Base-by-base conservation (phyloP, 2,329 filamentous ascomycete genomes). In the Talaromyces sp. region DNA sequence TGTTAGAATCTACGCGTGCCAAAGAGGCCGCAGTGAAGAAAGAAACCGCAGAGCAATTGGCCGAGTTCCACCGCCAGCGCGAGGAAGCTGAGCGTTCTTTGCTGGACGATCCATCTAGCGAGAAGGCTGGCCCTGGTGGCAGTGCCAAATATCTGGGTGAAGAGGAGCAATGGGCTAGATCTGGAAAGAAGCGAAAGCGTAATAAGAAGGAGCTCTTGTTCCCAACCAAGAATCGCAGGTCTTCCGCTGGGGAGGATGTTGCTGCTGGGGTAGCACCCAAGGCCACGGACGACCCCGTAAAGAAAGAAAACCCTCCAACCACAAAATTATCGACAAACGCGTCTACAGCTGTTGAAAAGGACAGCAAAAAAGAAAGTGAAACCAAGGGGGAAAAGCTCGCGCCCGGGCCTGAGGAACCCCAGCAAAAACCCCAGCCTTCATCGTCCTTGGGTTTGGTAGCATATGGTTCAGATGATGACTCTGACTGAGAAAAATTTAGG, bases 41-140 rank as follows among this genome's bases (percentile, higher is more conserved):
- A 65, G 83, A 88, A 65, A 87, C 84, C 0, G 74, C 76, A 5
- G 83, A 86, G 64, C 82, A 84, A 67, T 72, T 88, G 11, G 83
- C 86, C 46, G 67, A 77, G 1, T 88, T 88, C 65, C 80, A 84
- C 31, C 79, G 78, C 63, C 82, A 84, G 66, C 84, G 83, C 62
- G 83, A 86, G 64, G 81, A 85, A 63, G 82, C 80, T 0, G 84
- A 87, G 69, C 80, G 80, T 65, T 78, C 75, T 64, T 67, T 78
- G 10, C 60, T 75, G 10, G 77, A 78, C 52, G 71, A 74, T 24
- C 70, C 68, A n/a, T 68, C 71, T 5, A 72, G 65, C 13, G 61
- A 52, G 32, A 69, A 75, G 27, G 57, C 64, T 2, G 56, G 56
- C 21, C 50, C 62, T 41, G 53, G 56, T 27, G 50, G 53, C 11